Evolutionary conservation across 139 green algal genomes (phyloP), one percentile per base, ranked within the genome.

Genomic region (Chlamydomonas sphaeroides): DNA sequence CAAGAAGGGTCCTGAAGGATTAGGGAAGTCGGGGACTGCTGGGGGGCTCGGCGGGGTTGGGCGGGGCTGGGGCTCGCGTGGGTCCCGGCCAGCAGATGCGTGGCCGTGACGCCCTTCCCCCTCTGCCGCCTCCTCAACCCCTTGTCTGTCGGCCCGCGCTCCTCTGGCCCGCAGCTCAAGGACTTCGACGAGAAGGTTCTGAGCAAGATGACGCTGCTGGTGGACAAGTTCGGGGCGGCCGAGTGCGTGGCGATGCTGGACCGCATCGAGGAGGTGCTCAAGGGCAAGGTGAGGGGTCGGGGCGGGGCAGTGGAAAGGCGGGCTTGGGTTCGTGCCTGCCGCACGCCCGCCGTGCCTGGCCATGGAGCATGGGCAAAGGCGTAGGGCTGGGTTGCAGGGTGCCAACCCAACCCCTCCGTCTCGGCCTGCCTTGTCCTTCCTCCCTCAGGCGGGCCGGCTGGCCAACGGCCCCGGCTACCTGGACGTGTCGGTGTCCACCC

Each of bases 121-220:
- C n/a, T n/a, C n/a, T n/a, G n/a, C n/a, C n/a, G n/a, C n/a, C n/a
- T n/a, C n/a, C n/a, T n/a, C n/a, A n/a, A n/a, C n/a, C n/a, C n/a
- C n/a, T n/a, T n/a, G n/a, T n/a, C n/a, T n/a, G n/a, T 70, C 65
- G 15, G 28, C 65, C 11, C 65, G 14, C 68, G 48, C 32, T 15
- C 45, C 68, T 15, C 11, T 28, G 67, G 11, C 68, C 53, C 32
- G 32, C 74, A 81, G 74, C 61, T 81, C 74, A 81, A 81, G 74
- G 74, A 81, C 74, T 81, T 81, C 49, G 74, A 81, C 61, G 74
- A 81, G 59, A 81, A 81, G 74, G 74, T 81, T 15, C 61, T 81
- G n/a, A 45, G 23, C 74, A 81, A 81, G 74, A 71, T 81, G 74
- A 72, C 61, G 25, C 41, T 70, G 61, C 61, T 81, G 61, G 74